A percentile compares a stretch with the other conserved stretches of the same genome.
These are phyloP conservation scores for Neotropicomus parvogracilis DNA, from an alignment of 1,284 basidiomycete species.

Conservation along the genomic window DNA sequence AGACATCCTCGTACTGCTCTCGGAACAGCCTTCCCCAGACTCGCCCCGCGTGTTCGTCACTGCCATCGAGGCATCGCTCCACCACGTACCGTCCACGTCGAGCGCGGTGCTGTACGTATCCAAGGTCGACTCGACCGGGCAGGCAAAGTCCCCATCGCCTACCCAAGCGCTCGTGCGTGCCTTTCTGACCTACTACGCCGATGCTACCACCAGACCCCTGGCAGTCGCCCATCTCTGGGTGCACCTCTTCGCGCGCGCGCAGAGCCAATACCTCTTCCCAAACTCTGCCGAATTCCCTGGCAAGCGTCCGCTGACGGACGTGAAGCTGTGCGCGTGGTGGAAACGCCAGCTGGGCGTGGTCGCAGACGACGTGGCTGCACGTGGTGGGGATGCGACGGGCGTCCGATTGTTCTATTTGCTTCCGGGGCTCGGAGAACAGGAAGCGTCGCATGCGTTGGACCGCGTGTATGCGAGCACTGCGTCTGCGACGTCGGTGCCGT, in stretches of 20 bases:
- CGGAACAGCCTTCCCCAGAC: conserved; percentile 50
- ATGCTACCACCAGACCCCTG: conserved; percentile 63
- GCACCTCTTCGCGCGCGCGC: conserved; percentile 89
- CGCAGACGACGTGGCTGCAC: conserved; percentile 32
- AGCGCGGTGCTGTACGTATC: conserved; percentile 85
- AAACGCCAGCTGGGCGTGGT: conserved; percentile 65
- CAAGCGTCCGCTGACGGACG: conserved; percentile 79
- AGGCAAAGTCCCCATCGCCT: conserved; percentile 55
- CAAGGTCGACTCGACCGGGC: conserved; percentile 93
- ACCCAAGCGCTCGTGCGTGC: conserved; percentile 67
- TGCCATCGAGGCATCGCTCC: conserved; percentile 82
- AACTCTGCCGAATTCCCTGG: conserved; percentile 74
- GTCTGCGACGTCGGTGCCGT: conserved; percentile 32
- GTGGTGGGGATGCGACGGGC: conserved; percentile 17
- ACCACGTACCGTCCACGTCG: conserved; percentile 66
- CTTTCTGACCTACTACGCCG: conserved; percentile 67
- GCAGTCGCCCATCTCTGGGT: conserved; percentile 61
- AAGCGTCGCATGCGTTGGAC: conserved; percentile 64
- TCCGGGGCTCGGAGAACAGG: conserved; percentile 68
- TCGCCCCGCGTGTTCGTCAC: conserved; percentile 61
- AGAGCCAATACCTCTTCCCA: conserved; percentile 92
- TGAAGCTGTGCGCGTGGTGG: conserved; percentile 92
- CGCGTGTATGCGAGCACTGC: conserved; percentile 32
- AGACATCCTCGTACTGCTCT: conserved; percentile 72
- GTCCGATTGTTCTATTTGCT: conserved; percentile 63